These are phyloP conservation scores for Kodamaea fukazawae DNA, from an alignment of 805 yeast species.

Conservation along the genomic window DNA sequence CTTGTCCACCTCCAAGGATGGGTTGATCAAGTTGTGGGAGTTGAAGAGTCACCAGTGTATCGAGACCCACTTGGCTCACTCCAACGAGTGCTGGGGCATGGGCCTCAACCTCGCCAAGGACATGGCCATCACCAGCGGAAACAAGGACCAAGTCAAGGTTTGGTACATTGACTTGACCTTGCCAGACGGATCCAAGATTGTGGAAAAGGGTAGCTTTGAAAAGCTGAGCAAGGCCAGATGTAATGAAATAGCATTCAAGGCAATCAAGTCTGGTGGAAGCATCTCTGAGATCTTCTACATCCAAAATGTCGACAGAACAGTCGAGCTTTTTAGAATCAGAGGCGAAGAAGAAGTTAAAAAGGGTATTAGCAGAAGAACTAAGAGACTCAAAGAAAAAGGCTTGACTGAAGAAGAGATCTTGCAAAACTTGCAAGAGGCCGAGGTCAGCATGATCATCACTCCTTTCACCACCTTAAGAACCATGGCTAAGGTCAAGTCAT, in stretches of 20 bases:
- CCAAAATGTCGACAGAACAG: conserved; percentile 76
- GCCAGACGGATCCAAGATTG: conserved; percentile 48
- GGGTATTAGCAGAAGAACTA: conserved; percentile 72
- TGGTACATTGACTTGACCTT: conserved; percentile 68
- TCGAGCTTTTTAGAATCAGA: conserved; percentile 79
- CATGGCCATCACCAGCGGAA: conserved; percentile 68
- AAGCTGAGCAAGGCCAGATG: conserved; percentile 78
- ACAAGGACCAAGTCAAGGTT: conserved; percentile 76
- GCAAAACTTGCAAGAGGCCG: conserved; percentile 39
- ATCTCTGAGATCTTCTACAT: conserved; percentile 50
- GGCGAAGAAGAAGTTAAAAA: conserved; percentile 72
- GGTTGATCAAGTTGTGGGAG: conserved; percentile 92
- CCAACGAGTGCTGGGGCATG: conserved; percentile 91
- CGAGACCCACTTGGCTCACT: conserved; percentile 92
- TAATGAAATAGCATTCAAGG: conserved; percentile 51
- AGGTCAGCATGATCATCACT: conserved; percentile 59
- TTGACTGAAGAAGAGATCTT: conserved; percentile 54
- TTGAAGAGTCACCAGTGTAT: conserved; percentile 82
- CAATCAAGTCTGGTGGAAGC: conserved; percentile 23
- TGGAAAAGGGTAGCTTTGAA: conserved; percentile 63
- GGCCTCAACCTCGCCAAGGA: conserved; percentile 44
- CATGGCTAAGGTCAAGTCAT: conserved; percentile 58
- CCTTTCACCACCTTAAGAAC: conserved; percentile 70
- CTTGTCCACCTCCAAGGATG: conserved; percentile 81
- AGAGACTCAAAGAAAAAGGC: conserved; percentile 75